Evolutionary conservation across 768 basidiomycete genomes (phyloP), one percentile per base, ranked within the genome.

Genomic region (Leccinum variicolor): DNA sequence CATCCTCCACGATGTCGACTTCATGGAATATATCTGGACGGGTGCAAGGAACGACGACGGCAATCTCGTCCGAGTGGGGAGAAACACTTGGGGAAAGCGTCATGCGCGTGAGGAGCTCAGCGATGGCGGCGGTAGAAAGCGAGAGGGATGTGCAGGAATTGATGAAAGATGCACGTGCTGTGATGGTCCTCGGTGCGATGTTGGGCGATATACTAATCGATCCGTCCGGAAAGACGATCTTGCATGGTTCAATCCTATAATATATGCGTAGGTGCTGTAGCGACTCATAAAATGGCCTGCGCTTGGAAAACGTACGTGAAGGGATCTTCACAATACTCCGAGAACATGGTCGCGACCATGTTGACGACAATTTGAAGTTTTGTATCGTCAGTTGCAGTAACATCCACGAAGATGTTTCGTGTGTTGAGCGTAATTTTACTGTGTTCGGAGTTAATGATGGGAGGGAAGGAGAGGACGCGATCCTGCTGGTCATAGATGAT

Each of bases 1-100:
- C 93, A 62, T 99, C 97, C 70, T 99, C 97, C 87, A 99, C 90
- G 69, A 98, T 83, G 70, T 99, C 97, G 68, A 95, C 97, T 72
- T 98, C 94, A 70, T 99, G 97, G 54, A 99, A 77, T 63, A 99
- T 98, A 69, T 99, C 97, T 1, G 97, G 94, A 36, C 97, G 85
- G n/a, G 94, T 98, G n/a, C 90, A 80, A 5, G 97, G 96, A 49
- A 99, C 81, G 33, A 84, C 76, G 26, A 98, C 87, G 17, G 80
- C 65, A 45, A 99, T 78, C 64, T 84, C 81, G 66, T 98, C 94
- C 0, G 66, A 64, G 41, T 50, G n/a, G 74, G 68, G 58, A 85
- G 77, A 26, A 74, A 71, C 2, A 81, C 56, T 25, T 83, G 73
- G 19, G 75, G 66, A 1, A 86, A 92, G 81, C 5, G 90, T 85